Base-by-base conservation (phyloP, 495 filamentous ascomycete genomes). In the Penicillium canariense region DNA sequence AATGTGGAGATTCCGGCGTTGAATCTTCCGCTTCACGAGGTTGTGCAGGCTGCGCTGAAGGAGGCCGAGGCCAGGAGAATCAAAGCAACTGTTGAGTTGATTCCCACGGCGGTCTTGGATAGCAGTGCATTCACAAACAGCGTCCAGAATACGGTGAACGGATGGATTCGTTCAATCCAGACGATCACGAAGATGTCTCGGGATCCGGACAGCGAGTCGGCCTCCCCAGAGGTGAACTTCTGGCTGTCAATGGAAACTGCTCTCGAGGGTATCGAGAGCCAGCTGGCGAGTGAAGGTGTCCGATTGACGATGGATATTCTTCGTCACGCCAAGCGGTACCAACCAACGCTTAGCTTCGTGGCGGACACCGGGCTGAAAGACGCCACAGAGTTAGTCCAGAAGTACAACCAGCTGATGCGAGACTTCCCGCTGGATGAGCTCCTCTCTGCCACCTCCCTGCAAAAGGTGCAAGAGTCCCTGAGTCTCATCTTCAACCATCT, bases 81-180 rank as follows among this genome's bases (percentile, higher is more conserved):
- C 14, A 88, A 86, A 58, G 81, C 89, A 14, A 82, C 85, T 0
- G 77, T 89, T 17, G 91, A 96, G 32, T 64, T 90, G 46, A 87
- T 98, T 47, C 87, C 90, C 26, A 55, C 81, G 4, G 68, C 77
- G 3, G 75, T 93, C 20, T 75, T 97, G 20, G 80, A 86, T 35
- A 94, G 95, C 70, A 96, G 88, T 68, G 83, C 84, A 11, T 96
- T 97, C 59, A 84, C 96, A 49, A 99, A 99, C 68, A 92, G 87
- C 55, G 78, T 99, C 25, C 95, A 97, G 65, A 87, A 88, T 48
- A 91, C 83, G 12, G 94, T 96, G 43, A 97, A 96, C 74, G 83
- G 85, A 58, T 99, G 94, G 94, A 97, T 97, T 71, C 91, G 96
- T 74, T 96, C 92, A 9, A 97, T 99, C 55, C 91, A 96, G 70